Evolutionary conservation across 441 rosid species (phyloP).

Genomic region (Brassica hybrid): DNA sequence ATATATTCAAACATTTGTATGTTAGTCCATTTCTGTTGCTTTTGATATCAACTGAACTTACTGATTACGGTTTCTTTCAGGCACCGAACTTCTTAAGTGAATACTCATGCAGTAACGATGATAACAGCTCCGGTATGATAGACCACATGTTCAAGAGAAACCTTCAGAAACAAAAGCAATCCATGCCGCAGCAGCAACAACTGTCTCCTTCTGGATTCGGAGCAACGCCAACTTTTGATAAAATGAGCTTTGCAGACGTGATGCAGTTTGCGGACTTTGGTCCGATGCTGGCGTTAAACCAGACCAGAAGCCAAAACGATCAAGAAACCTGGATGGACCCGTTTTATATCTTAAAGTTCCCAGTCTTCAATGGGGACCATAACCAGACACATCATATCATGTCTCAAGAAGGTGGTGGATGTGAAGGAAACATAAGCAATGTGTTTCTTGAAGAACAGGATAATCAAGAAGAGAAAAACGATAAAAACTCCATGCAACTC

Average conservation of each 20-base stretch:
- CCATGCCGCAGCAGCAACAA: slow-evolving; percentile 51
- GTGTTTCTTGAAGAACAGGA: slow-evolving; percentile 44
- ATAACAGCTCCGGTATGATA: slow-evolving; percentile 49
- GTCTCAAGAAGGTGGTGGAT: slow-evolving; percentile 38
- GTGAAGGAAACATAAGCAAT: slow-evolving; percentile 42
- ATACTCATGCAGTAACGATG: slow-evolving; percentile 42
- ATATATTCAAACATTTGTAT: background rate
- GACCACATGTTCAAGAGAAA: slow-evolving; percentile 67
- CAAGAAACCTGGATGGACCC: slow-evolving; percentile 81
- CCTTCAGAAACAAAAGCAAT: slow-evolving; percentile 48
- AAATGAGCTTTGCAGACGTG: slow-evolving; percentile 79
- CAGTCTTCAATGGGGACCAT: slow-evolving; percentile 71
- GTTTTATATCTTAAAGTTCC: slow-evolving; percentile 82
- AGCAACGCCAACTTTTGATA: slow-evolving; percentile 61
- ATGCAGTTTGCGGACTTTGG: slow-evolving; percentile 93
- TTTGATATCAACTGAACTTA: background rate
- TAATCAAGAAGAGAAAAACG: slow-evolving; percentile 53
- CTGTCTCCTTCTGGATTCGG: slow-evolving; percentile 51
- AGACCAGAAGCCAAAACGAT: slow-evolving; percentile 59
- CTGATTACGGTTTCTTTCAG: slow-evolving; percentile 46
- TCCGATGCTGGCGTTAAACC: slow-evolving; percentile 70
- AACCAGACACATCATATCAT: slow-evolving; percentile 49
- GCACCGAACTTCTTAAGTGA: slow-evolving; percentile 44
- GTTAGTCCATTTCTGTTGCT: background rate
- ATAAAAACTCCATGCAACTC: slow-evolving; percentile 56